A percentile compares a stretch with the other conserved stretches of the same genome.
phyloP scores from a whole-genome alignment of 352 stramenopile genomes.

The Globisporangium recalcitrans region DNA sequence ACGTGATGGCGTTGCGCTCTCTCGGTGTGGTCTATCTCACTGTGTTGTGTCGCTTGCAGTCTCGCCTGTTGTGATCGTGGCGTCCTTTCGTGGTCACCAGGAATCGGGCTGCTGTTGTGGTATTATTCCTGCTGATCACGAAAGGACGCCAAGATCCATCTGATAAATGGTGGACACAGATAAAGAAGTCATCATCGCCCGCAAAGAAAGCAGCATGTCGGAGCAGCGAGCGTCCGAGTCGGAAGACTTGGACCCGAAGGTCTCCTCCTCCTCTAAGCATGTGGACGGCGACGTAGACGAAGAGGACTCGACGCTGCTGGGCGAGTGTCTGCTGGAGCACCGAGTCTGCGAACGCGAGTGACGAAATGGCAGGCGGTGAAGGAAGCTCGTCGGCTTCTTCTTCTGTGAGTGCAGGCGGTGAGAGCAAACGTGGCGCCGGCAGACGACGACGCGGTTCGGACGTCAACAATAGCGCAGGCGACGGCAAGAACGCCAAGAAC shows the following conservation, averaged over 20 bases:
- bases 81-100: too few relatives aligned
- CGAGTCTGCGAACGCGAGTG: slow-evolving; percentile 22
- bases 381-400: background rate
- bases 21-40: too few relatives aligned
- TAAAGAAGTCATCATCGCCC: background rate
- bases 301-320: slow-evolving; percentile 33
- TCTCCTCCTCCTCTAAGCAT: slow-evolving; percentile 12
- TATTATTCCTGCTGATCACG: too few relatives aligned
- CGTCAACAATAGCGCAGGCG: slow-evolving; percentile 11
- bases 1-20: too few relatives aligned
- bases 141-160: slow-evolving; percentile 6
- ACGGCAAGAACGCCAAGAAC: slow-evolving; percentile 48
- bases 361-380: slow-evolving; percentile 21
- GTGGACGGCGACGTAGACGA: slow-evolving; percentile 36
- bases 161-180: background rate
- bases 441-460: slow-evolving; percentile 58
- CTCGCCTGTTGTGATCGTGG: too few relatives aligned
- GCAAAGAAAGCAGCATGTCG: slow-evolving; percentile 1
- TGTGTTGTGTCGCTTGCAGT: too few relatives aligned
- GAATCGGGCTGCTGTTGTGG: too few relatives aligned
- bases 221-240: slow-evolving; percentile 6
- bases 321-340: slow-evolving; percentile 60
- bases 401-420: slow-evolving; percentile 9
- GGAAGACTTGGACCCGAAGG: slow-evolving; percentile 6
- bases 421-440: slow-evolving; percentile 45